A percentile compares a stretch with the other conserved stretches of the same genome.
phyloP scores from a whole-genome alignment of 2,329 filamentous ascomycete genomes.

The Alternaria sp. region DNA sequence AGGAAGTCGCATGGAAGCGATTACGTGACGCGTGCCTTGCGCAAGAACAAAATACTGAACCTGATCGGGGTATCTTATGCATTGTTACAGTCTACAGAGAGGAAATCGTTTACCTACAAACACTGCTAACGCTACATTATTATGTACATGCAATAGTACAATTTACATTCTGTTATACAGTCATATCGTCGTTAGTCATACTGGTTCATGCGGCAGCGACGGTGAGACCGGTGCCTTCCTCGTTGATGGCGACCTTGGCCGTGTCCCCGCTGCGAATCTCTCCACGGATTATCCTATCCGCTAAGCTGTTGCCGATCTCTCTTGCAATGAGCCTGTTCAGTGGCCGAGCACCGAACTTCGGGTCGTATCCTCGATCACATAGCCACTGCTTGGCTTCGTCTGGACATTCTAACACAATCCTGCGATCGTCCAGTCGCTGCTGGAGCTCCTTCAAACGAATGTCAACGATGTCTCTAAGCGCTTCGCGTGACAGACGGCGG shows the following conservation, averaged over 20 bases:
- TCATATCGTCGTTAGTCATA: slow-evolving; percentile 31
- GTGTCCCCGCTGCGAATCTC: slow-evolving; percentile 77
- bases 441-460: slow-evolving; percentile 89
- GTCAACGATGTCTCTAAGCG: slow-evolving; percentile 90
- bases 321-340: slow-evolving; percentile 90
- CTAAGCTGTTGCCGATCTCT: slow-evolving; percentile 86
- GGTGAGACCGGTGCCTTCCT: slow-evolving; percentile 50
- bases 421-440: slow-evolving; percentile 79
- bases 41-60: not conserved
- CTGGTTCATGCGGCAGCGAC: slow-evolving; percentile 26
- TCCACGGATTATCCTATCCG: slow-evolving; percentile 90
- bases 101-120: slow-evolving; percentile 17
- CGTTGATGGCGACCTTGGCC: slow-evolving; percentile 74
- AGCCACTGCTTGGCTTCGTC: slow-evolving; percentile 83
- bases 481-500: slow-evolving; percentile 79
- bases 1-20: slow-evolving; percentile 26
- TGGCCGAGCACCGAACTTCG: slow-evolving; percentile 87
- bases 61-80: slow-evolving; percentile 9
- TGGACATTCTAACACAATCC: slow-evolving; percentile 78
- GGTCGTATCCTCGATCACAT: slow-evolving; percentile 88
- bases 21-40: slow-evolving; percentile 26
- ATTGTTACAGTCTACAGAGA: slow-evolving; percentile 19
- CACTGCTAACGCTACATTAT: slow-evolving; percentile 17
- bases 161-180: slow-evolving; percentile 25
- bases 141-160: slow-evolving; percentile 19